Conservation (phyloP, 345 rosid species). For the Aethionema arabicum region DNA sequence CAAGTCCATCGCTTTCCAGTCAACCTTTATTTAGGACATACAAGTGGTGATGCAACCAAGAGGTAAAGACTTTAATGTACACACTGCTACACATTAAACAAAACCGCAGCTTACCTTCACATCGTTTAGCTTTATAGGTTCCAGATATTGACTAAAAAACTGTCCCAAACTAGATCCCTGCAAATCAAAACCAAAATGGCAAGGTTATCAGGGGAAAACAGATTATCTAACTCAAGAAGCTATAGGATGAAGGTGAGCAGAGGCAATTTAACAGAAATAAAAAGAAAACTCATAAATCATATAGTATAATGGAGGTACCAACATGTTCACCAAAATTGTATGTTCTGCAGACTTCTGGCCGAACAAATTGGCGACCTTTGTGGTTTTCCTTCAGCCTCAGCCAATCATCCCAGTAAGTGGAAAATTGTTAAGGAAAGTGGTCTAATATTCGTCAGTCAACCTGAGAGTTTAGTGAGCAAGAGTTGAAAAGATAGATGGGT, state of each 20-base stretch:
- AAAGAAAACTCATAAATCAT: constrained; percentile 17
- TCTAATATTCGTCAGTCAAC: constrained; percentile 18
- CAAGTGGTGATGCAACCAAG: constrained; percentile 18
- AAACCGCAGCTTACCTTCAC: constrained; percentile 53
- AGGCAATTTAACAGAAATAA: constrained; percentile 3
- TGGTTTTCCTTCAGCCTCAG: constrained; percentile 87
- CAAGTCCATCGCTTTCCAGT: constrained; percentile 87
- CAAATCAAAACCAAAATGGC: constrained; percentile 5
- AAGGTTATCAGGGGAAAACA: constrained; percentile 9
- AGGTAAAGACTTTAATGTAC: constrained; percentile 11
- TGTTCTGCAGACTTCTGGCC: constrained; percentile 98
- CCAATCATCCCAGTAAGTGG: constrained; percentile 99
- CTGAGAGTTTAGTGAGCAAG: constrained; percentile 16
- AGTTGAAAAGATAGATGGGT: constrained; percentile 12
- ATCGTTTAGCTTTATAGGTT: constrained; percentile 90
- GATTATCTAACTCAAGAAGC: constrained; percentile 13
- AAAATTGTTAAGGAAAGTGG: constrained; percentile 57
- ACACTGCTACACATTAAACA: constrained; percentile 16
- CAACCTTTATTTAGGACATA: constrained; percentile 54
- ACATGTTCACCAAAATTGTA: constrained; percentile 98
- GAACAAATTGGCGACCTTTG: constrained; percentile 88
- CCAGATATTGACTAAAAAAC: constrained; percentile 82
- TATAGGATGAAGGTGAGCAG: constrained; percentile 19
- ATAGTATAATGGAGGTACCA: constrained; percentile 34
- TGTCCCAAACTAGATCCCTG: constrained; percentile 99